A percentile compares a stretch with the other conserved stretches of the same genome.
These are phyloP conservation scores for Sorghum bicolor DNA, from an alignment of 176 grass and related monocot species.

Conservation along the genomic window Sorghum_bicolor_NCBIv3 NC_012873.2:65173001-65173500, in stretches of 20 bases:
- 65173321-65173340: not conserved
- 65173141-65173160: not conserved
- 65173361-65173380: not conserved
- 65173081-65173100: too few relatives aligned
- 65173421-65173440: not conserved
- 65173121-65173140: too few relatives aligned
- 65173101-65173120: too few relatives aligned
- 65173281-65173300: not conserved
- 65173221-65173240: slow-evolving; percentile 31
- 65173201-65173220: slow-evolving; percentile 13
- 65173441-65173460: not conserved
- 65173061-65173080: not conserved
- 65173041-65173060: not conserved
- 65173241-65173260: not conserved
- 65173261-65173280: slow-evolving; percentile 11
- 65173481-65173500: not conserved
- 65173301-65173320: not conserved
- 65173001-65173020: too few relatives aligned
- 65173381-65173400: not conserved
- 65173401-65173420: not conserved
- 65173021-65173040: not conserved
- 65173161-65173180: not conserved
- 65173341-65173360: not conserved
- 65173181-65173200: slow-evolving; percentile 35
- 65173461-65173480: not conserved